phyloP scores from a whole-genome alignment of 1,284 basidiomycete genomes.

The Microbotryomycetes sp. region DNA sequence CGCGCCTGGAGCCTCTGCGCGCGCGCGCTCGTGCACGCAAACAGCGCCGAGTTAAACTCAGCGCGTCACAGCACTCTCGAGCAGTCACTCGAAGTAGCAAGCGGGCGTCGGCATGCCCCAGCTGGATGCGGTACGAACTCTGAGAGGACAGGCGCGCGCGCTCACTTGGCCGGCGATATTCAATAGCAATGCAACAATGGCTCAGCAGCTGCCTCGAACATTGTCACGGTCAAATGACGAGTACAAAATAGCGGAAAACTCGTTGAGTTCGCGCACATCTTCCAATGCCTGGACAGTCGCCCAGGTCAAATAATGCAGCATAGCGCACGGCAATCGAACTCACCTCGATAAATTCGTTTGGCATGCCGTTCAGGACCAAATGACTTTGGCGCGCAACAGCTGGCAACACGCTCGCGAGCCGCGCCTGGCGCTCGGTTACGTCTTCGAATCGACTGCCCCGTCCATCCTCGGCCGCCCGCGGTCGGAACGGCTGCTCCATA shows the following conservation, averaged over 20 bases:
- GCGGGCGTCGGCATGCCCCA: too few species aligned
- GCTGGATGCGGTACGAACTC: too few species aligned
- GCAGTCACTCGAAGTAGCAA: too few species aligned
- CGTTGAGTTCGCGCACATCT: slow-evolving; percentile 47
- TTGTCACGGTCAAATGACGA: slow-evolving; percentile 43
- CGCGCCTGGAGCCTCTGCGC: too few species aligned
- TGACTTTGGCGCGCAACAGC: slow-evolving; percentile 68
- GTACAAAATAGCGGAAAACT: slow-evolving; percentile 49
- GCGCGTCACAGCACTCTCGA: too few species aligned
- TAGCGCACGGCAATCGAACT: too few species aligned
- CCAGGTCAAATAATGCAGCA: slow-evolving; percentile 4
- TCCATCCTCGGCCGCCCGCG: slow-evolving; percentile 27
- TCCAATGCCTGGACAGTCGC: slow-evolving; percentile 41
- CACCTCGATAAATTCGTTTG: slow-evolving; percentile 78
- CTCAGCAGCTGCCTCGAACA: slow-evolving; percentile 6
- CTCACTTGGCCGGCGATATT: too few species aligned
- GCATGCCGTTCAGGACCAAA: slow-evolving; percentile 59
- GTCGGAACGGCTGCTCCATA: slow-evolving; percentile 49
- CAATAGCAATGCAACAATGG: too few species aligned
- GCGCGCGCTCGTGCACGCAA: too few species aligned
- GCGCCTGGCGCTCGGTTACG: slow-evolving; percentile 49
- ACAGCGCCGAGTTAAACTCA: too few species aligned
- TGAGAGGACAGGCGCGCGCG: too few species aligned
- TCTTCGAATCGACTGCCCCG: slow-evolving; percentile 37
- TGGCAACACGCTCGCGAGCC: slow-evolving; percentile 68